A percentile compares a stretch with the other conserved stretches of the same genome.
These are phyloP conservation scores for Micractinium sp. DNA, from an alignment of 139 green algal genomes.

Conservation along the genomic window DNA sequence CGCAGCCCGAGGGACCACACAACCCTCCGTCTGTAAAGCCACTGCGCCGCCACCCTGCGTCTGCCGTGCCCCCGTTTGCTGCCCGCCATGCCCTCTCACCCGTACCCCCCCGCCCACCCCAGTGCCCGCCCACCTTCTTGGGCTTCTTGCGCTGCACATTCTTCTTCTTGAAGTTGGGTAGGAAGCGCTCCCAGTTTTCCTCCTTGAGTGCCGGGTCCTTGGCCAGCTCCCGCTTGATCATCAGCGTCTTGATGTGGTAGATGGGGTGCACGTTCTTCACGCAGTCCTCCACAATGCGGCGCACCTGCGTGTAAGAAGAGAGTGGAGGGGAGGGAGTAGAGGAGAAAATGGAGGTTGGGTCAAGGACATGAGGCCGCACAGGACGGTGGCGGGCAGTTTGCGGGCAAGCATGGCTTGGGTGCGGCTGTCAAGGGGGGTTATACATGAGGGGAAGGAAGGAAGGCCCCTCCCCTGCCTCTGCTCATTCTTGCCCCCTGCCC, in stretches of 20 bases:
- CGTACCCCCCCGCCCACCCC: background rate
- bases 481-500: too few relatives aligned
- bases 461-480: too few relatives aligned
- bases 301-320: constrained; percentile 38
- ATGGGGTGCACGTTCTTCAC: constrained; percentile 99
- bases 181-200: constrained; percentile 98
- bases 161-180: constrained; percentile 99
- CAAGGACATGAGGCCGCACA: too few relatives aligned
- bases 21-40: too few relatives aligned
- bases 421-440: too few relatives aligned
- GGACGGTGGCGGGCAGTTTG: too few relatives aligned
- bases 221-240: constrained; percentile 98
- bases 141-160: constrained; percentile 95
- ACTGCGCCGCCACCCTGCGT: background rate
- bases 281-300: constrained; percentile 98
- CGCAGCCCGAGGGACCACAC: background rate
- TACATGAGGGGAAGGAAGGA: too few relatives aligned
- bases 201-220: constrained; percentile 59
- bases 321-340: background rate
- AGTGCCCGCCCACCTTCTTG: constrained; percentile 49
- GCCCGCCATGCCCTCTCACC: background rate
- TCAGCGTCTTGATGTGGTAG: constrained; percentile 98
- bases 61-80: background rate
- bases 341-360: background rate
- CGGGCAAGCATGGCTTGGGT: too few relatives aligned